Evolutionary conservation across 1,139 yeast genomes (phyloP).

Genomic region (Taphrina populina): DNA sequence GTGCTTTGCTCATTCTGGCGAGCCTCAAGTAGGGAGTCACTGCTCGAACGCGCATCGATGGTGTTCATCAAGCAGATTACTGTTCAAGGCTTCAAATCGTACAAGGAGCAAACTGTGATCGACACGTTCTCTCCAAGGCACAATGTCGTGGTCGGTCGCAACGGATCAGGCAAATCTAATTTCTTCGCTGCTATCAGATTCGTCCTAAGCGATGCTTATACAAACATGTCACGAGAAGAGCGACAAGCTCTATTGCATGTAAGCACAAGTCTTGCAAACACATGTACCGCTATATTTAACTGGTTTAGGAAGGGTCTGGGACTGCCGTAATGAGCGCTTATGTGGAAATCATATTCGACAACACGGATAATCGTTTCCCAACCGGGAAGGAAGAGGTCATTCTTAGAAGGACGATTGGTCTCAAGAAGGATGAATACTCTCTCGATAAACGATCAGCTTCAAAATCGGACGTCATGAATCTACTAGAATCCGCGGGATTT

Average conservation of each 20-base stretch:
- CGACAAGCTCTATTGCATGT: conserved; percentile 85
- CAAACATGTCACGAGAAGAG: conserved; percentile 83
- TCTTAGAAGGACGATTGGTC: conserved; percentile 83
- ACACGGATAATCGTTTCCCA: conserved; percentile 72
- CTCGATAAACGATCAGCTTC: conserved; percentile 61
- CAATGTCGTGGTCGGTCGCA: conserved; percentile 87
- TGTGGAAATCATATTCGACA: conserved; percentile 86
- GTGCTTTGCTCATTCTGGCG: too few species aligned
- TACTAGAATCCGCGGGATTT: conserved; percentile 89
- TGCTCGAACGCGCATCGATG: too few species aligned
- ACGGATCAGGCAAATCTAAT: conserved; percentile 96
- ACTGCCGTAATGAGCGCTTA: conserved; percentile 83
- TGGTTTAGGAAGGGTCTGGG: conserved; percentile 60
- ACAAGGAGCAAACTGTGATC: conserved; percentile 76
- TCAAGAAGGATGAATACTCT: conserved; percentile 82
- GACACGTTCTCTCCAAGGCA: conserved; percentile 76
- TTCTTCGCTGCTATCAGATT: conserved; percentile 94
- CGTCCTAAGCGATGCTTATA: conserved; percentile 86
- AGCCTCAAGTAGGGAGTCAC: too few species aligned
- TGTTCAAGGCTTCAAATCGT: conserved; percentile 93
- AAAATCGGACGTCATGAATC: conserved; percentile 74
- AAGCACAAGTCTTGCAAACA: conserved; percentile 24
- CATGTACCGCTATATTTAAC: conserved; percentile 2
- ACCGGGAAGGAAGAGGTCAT: conserved; percentile 62
- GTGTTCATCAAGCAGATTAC: conserved; percentile 49